phyloP scores from a whole-genome alignment of 176 grass and related monocot species.

The Oryza officinalis region DNA sequence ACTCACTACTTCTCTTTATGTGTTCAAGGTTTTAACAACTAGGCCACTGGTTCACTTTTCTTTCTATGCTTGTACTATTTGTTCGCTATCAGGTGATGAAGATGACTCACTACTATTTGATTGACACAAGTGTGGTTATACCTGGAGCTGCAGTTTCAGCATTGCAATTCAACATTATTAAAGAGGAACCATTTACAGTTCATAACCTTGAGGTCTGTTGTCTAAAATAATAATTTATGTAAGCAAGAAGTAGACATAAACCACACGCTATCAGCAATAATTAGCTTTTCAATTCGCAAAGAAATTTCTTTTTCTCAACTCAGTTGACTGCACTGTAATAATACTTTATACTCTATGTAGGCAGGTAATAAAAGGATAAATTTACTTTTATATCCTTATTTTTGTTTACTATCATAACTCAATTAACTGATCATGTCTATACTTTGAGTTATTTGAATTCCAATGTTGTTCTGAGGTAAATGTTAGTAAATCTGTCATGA shows the following conservation, averaged over 20 bases:
- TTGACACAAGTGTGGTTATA: constrained; percentile 89
- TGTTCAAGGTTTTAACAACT: constrained; percentile 6
- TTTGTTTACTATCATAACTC: constrained; percentile 3
- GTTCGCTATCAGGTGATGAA: constrained; percentile 83
- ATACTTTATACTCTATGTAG: constrained; percentile 2
- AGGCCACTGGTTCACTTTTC: not conserved
- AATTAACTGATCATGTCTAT: not conserved
- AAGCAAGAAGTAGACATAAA: constrained; percentile 8
- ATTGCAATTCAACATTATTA: constrained; percentile 90
- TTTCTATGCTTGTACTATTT: not conserved
- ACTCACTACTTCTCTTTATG: not conserved
- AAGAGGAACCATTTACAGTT: constrained; percentile 81
- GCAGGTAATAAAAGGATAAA: not conserved
- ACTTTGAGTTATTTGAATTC: constrained; percentile 15
- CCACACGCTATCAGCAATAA: not conserved
- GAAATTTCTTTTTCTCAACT: not conserved
- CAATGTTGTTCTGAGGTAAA: constrained; percentile 7
- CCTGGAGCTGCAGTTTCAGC: constrained; percentile 85
- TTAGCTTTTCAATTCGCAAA: not conserved
- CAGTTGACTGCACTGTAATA: constrained; percentile 4
- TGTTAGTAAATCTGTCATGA: constrained; percentile 11
- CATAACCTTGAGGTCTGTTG: constrained; percentile 78
- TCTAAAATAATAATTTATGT: not conserved
- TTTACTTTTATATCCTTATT: constrained; percentile 2
- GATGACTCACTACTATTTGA: constrained; percentile 97